Evolutionary conservation across 192 early-diverging fungal genomes (phyloP).

Genomic region (Pecoramyces ruminantium): DNA sequence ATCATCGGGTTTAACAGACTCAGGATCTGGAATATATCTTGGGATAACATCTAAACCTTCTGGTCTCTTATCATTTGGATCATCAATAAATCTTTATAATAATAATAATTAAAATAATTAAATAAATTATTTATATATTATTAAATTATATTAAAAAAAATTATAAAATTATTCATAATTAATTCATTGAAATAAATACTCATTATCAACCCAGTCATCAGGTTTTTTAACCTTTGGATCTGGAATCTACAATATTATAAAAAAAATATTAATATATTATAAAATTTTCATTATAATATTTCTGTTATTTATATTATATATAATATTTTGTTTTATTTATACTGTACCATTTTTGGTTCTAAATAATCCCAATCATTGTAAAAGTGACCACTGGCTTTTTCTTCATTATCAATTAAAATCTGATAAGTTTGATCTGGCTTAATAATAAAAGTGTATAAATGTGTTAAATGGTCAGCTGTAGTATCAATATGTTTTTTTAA

Average conservation of each 20-base stretch:
- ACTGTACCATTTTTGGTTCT: constrained; percentile 9
- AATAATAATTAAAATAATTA: not conserved
- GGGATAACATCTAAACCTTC: not conserved
- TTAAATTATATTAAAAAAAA: no score
- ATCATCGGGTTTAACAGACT: not conserved
- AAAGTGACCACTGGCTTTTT: constrained; percentile 10
- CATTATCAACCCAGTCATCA: not conserved
- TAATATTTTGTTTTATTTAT: no score
- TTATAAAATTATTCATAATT: no score
- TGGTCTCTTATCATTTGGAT: constrained; percentile 48
- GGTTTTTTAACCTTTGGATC: constrained; percentile 21
- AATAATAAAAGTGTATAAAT: constrained; percentile 26
- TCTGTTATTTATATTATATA: not conserved
- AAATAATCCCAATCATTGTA: constrained; percentile 23
- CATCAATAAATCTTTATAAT: constrained; percentile 28
- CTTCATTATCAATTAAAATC: constrained; percentile 20
- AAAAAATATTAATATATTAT: no score
- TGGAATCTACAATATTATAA: not conserved
- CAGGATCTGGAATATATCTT: not conserved
- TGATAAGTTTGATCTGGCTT: constrained; percentile 26
- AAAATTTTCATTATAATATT: not conserved
- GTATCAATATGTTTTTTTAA: constrained; percentile 19
- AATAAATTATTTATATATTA: no score
- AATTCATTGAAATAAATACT: no score
- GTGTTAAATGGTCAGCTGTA: constrained; percentile 13